Base-by-base conservation (phyloP, 345 rosid species). In the Aquilaria sinensis region DNA sequence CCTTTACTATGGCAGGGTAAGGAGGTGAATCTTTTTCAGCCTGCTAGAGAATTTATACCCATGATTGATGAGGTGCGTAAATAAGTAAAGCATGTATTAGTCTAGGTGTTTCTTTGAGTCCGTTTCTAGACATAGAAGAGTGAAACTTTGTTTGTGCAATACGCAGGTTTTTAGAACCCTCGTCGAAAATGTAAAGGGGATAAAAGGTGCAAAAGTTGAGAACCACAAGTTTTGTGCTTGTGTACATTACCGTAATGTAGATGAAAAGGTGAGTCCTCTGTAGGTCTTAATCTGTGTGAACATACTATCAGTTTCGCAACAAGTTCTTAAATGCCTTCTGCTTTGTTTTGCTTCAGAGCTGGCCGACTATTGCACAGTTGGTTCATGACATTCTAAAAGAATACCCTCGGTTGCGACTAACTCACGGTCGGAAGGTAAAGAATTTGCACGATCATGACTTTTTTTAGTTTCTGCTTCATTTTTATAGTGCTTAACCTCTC, bases 161-260 rank as follows among this genome's bases (percentile, higher is more conserved):
- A 10, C 61, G 72, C 79, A 87, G 94, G 96, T 89, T 79, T 91
- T 87, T 76, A 84, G 67, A 76, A 80, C 77, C 81, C 99, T 95
- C 14, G 83, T 87, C 58, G 90, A 89, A 74, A 74, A 75, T 43
- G 89, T 94, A 30, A 85, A 77, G 69, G 73, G 68, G 30, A 84
- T 91, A 33, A 75, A 85, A 76, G 97, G 99, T 50, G 78, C 88
- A 62, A 89, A 80, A 68, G 92, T 91, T 65, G 99, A 95, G 78
- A 81, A 91, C 71, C 96, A 95, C 80, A 95, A 91, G 81, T 95
- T 95, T 78, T 95, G 99, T 60, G 66, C 81, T 69, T 81, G 96
- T 81, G 94, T 95, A 61, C 99, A 91, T 85, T 95, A 91, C 72
- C 97, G 99, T 72, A 95, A 89, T 46, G 99, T 91, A 67, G 96